Base-by-base conservation (phyloP, 805 yeast genomes). In the Candida boleticola region DNA sequence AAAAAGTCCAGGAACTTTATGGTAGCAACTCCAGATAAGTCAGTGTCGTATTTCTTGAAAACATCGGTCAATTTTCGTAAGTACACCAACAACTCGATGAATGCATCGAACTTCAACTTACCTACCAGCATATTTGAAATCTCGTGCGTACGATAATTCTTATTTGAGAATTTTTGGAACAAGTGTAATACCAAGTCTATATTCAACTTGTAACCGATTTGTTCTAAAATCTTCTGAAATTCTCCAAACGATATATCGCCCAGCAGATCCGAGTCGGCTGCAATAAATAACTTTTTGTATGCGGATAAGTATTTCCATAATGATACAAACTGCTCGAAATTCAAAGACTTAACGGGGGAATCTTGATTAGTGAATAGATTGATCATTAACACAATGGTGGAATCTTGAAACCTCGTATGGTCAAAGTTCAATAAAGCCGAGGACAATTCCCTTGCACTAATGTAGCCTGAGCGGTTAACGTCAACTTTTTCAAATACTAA, bases 31-130 rank as follows among this genome's bases (percentile, higher is more conserved):
- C 95, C 95, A 37, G 84, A 82, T 36, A 84, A 76, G 48, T 85
- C 89, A 10, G 73, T 65, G 58, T 88, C 96, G 58, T 76, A 85
- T 55, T 81, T 82, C 54, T 85, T 84, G 68, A 88, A 88, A 11
- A 83, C 71, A 55, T 85, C 89, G 1, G 95, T 86, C 48, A 85
- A 74, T 48, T 87, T 77, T 56, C 87, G 74, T 50, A 88, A 68
- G 74, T 87, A 84, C 14, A 87, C 85, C 50, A 88, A 72, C 41
- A 86, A 74, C 57, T 88, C 95, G 20, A 88, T 89, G 62, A 88
- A 88, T 59, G 80, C 74, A 58, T 88, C 96, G 60, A 88, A 88
- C 45, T 85, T 80, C 61, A 88, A 57, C 44, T 63, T 68, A 1
- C 74, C 74, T 25, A 68, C 64, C 0, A 60, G 45, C 6, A 57